Base-by-base conservation (phyloP, 2,329 filamentous ascomycete genomes). In the Botrytis hyacinthi region DNA sequence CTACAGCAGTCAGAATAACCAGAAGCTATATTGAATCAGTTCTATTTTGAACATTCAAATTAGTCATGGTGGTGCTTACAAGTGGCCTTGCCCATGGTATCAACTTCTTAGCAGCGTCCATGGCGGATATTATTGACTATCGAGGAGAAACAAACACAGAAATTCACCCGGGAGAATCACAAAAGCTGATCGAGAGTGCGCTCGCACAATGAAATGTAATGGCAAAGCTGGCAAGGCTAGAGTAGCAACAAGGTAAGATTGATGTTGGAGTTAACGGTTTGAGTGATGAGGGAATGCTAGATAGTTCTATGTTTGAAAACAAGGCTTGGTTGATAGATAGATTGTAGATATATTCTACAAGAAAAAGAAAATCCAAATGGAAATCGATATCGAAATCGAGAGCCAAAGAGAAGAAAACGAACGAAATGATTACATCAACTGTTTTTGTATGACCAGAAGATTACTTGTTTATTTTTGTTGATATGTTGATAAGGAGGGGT, bases 1-100 rank as follows among this genome's bases (percentile, higher is more conserved):
- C 79, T 42, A 80, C 71, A 29, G 73, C 78, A 66, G 76, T 79
- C 54, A 80, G 63, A 9, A 78, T 20, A 2, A 79, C 26, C 10
- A 80, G 51, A 35, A 79, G 68, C 79, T 81, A 71, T 16, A 65
- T 46, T 3, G 16, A 14, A 74, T 77, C 59, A 78, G 75, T 69
- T 68, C 16, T 35, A 18, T 37, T 37, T 44, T 65, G 12, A 32
- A 20, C 32, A 59, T 6, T 54, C 35, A 32, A 18, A 29, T 22
- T 29, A 37, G 9, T 48, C 35, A 51, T 40, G 20, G 42, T 18
- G 48, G 44, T 48, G 73, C 78, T 77, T 74, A 79, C 77, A 59
- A 78, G 71, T n/a, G 78, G 77, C n/a, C 75, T 73, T 29, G 70
- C 75, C 37, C 75, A 74, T 4, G 76, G 57, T 40, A 74, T 69